Base-by-base conservation (phyloP, 2,329 filamentous ascomycete genomes). In the Botrytis fabae region DNA sequence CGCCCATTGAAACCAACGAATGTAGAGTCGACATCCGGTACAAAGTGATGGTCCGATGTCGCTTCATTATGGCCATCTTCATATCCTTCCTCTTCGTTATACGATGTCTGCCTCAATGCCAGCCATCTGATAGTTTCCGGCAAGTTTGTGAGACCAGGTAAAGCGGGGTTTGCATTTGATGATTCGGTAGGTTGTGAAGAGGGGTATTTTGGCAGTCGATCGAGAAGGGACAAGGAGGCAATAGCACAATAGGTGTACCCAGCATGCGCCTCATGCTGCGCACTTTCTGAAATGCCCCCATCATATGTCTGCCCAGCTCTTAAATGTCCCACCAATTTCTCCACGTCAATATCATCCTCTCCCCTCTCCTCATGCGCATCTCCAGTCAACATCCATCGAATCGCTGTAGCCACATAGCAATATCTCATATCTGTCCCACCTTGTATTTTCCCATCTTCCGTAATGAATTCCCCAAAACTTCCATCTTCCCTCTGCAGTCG, bases 241-340 rank as follows among this genome's bases (percentile, higher is more conserved):
- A 98, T 87, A 12, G 92, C 94, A 82, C 94, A 98, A 84, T 95
- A 98, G 16, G 93, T 94, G 81, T 97, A 95, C 32, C 96, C 96
- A 77, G 93, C 93, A 81, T 81, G 78, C 73, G 78, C 74, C 75
- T 80, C 79, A 74, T 82, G 79, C 69, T 76, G 73, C 65, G 78
- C 79, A 57, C 78, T 80, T 70, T 80, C 80, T 69, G 78, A 80
- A 71, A 80, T 78, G 59, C 77, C 80, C 54, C 79, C 78, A 76
- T 80, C 78, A 76, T 79, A 80, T 62, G 80, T 81, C 79, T 91
- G 88, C 69, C 91, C 91, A 60, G 84, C 84, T 71, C 89, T 85
- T 74, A 98, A 91, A 82, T 96, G 93, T 22, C 83, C 82, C 40
- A 93, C 87, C 76, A 97, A 85, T 12, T 83, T 85, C 54, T 91